Conservation (phyloP, 2,329 filamentous ascomycete species). For the Trichoderma koningii region DNA sequence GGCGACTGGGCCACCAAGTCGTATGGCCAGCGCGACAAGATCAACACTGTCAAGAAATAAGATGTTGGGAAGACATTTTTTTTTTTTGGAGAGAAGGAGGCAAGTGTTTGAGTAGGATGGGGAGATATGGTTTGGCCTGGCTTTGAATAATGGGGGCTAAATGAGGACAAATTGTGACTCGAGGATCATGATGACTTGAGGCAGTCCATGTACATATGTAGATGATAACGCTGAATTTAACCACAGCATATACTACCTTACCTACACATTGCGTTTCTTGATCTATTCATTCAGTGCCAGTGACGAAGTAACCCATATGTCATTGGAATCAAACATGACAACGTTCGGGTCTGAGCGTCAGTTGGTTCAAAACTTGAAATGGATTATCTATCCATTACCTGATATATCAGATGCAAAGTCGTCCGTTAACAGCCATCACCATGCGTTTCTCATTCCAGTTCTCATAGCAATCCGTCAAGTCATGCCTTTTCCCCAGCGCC, state of each 20-base stretch:
- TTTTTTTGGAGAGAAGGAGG: no score
- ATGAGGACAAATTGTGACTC: neutral
- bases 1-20: constrained; percentile 96
- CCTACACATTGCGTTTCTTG: neutral
- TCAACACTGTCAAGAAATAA: constrained; percentile 15
- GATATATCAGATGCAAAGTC: neutral
- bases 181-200: neutral
- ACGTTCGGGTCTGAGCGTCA: no score
- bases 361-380: no score
- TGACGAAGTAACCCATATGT: neutral
- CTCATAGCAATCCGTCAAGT: no score
- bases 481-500: no score
- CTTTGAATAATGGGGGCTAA: neutral
- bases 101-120: neutral
- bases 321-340: no score
- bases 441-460: neutral
- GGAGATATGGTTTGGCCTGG: neutral
- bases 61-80: neutral
- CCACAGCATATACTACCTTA: neutral
- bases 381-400: no score
- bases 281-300: constrained; percentile 4
- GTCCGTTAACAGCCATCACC: neutral
- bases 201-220: constrained; percentile 17
- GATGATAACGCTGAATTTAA: neutral
- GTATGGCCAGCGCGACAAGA: constrained; percentile 72